Evolutionary conservation across 2,329 filamentous ascomycete species (phyloP), one percentile per base, ranked within the genome.

Genomic region (Plenodomus tracheiphilus): DNA sequence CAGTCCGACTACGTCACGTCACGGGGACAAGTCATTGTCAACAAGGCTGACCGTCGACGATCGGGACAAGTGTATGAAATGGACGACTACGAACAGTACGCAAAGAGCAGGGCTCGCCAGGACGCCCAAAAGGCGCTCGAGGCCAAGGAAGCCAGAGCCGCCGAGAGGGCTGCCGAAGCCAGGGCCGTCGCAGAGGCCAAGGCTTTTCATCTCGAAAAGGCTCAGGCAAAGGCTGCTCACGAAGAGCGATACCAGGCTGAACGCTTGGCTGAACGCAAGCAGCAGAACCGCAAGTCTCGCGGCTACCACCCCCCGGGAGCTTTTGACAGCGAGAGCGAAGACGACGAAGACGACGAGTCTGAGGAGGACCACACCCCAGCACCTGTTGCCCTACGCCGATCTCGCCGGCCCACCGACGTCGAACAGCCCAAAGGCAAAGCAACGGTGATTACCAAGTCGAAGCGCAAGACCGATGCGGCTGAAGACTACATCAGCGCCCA

Each of bases 401-500:
- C 16, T 36, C 66, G 66, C n/a, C 59, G 58, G 16, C 51, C 53
- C 22, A 67, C 67, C 4, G 62, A 65, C 19, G 40, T 39, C 1
- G 62, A 63, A 15, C 6, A 46, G 13, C 57, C 58, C 39, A 62
- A 54, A 39, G 52, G 54, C 25, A 51, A 58, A 28, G 53, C 61
- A 17, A 40, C 52, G 4, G 39, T 49, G 2, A 59, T 64, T 36
- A 39, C 47, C 17, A 65, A 59, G 39, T 45, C 58, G 35, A 59
- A 49, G 34, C 52, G 45, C 11, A 50, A 43, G 13, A 53, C 44
- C 25, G 54, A 42, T 20, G 59, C 51, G 20, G 65, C 64, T 13
- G 62, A 71, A 43, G 60, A 65, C 4, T 71, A 72, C 43, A 67
- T 69, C 22, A 65, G 54, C 17, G 47, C 48, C 15, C 59, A 51